phyloP scores from a whole-genome alignment of 345 rosid species.

The Gossypium ekmanianum region DNA sequence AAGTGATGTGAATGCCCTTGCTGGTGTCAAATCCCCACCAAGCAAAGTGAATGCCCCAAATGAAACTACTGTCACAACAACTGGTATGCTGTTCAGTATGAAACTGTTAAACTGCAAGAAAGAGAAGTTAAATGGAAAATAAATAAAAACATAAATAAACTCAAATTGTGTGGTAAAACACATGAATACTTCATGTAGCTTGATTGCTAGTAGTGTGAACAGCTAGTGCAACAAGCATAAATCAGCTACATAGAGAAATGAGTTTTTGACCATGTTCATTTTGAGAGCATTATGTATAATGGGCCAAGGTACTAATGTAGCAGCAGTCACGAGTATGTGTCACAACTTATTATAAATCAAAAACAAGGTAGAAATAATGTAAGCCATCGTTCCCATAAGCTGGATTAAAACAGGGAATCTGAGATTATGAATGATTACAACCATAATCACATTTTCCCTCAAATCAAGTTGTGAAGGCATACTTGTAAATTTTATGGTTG shows the following conservation, averaged over 20 bases:
- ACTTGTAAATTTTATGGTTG: background rate
- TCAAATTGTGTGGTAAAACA: background rate
- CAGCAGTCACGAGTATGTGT: background rate
- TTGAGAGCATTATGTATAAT: background rate
- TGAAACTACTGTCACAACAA: constrained; percentile 76
- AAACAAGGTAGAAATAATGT: background rate
- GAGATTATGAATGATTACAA: background rate
- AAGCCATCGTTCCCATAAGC: background rate
- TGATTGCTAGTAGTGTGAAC: background rate
- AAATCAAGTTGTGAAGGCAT: background rate
- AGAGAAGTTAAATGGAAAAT: constrained; percentile 14
- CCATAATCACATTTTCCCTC: constrained; percentile 6
- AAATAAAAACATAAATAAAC: no score
- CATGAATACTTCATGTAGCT: background rate
- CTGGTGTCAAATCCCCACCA: constrained; percentile 94
- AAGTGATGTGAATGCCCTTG: constrained; percentile 94
- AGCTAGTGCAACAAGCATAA: background rate
- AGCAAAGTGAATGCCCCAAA: constrained; percentile 86
- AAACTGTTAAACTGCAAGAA: constrained; percentile 77
- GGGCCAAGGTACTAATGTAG: background rate
- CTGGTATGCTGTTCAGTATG: constrained; percentile 80
- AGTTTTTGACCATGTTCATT: background rate
- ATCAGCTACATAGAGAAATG: constrained; percentile 5
- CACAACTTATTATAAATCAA: background rate
- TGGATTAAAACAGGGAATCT: background rate